phyloP scores from a whole-genome alignment of 129 eudicot genomes.

The Chrysanthemum lavandulifolium region DNA sequence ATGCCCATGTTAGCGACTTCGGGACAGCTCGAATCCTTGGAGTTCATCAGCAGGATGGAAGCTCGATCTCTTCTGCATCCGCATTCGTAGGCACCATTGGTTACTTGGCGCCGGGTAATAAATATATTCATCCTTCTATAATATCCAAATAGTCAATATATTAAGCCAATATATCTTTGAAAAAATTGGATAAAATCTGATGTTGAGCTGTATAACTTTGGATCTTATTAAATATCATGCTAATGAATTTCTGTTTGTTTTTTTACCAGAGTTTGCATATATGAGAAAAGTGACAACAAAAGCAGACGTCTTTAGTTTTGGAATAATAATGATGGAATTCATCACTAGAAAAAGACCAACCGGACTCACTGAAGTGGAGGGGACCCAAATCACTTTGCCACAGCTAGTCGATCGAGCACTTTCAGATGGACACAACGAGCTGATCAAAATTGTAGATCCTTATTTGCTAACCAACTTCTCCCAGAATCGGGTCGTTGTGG shows the following conservation, averaged over 20 bases:
- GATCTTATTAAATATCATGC: neutral
- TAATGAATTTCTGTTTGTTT: neutral
- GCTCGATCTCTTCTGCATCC: constrained; percentile 43
- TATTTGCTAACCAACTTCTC: constrained; percentile 38
- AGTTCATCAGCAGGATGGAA: constrained; percentile 42
- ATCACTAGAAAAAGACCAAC: constrained; percentile 79
- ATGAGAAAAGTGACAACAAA: constrained; percentile 80
- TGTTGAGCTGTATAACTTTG: too few relatives aligned
- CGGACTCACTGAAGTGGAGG: constrained; percentile 52
- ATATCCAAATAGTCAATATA: neutral
- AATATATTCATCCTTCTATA: neutral
- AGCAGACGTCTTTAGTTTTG: constrained; percentile 85
- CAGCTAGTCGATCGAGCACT: constrained; percentile 50
- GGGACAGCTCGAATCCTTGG: constrained; percentile 84
- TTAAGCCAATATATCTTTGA: too few relatives aligned
- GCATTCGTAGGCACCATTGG: constrained; percentile 89
- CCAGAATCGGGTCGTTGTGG: constrained; percentile 36
- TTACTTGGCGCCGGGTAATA: constrained; percentile 89
- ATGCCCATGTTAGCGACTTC: constrained; percentile 86
- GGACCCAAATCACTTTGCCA: constrained; percentile 60
- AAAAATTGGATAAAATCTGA: too few relatives aligned
- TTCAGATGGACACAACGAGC: constrained; percentile 34
- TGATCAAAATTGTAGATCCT: constrained; percentile 53
- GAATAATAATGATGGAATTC: constrained; percentile 75
- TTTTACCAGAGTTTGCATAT: constrained; percentile 66